A percentile compares a stretch with the other conserved stretches of the same genome.
Conservation (phyloP, 257 asterid species). For the Jacaranda mimosifolia region DNA sequence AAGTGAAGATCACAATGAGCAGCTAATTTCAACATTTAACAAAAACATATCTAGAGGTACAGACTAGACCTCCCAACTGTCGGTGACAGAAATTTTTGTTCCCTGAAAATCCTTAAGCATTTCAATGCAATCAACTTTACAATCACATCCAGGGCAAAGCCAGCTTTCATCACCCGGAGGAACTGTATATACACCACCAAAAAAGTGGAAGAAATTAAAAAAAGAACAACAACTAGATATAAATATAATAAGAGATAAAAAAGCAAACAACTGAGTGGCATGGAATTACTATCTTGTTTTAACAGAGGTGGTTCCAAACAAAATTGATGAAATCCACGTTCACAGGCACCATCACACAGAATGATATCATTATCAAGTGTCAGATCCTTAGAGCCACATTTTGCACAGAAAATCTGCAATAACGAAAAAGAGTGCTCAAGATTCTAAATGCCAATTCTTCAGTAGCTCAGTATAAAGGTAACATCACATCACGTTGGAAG, state of each 20-base stretch:
- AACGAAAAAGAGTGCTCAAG: conserved; percentile 32
- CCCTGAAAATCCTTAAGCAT: conserved; percentile 81
- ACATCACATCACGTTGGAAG: conserved; percentile 4
- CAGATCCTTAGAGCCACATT: conserved; percentile 91
- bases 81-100: conserved; percentile 60
- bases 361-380: conserved; percentile 88
- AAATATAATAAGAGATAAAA: conserved; percentile 23
- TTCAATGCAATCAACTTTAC: conserved; percentile 89
- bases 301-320: conserved; percentile 95
- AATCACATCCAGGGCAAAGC: conserved; percentile 99
- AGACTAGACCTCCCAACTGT: conserved; percentile 92
- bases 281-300: conserved; percentile 76
- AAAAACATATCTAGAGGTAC: conserved; percentile 30
- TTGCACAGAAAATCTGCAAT: conserved; percentile 97
- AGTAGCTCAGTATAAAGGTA: conserved; percentile 12
- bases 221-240: conserved; percentile 9
- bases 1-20: conserved; percentile 43
- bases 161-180: conserved; percentile 98
- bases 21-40: conserved; percentile 35
- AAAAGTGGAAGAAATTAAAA: conserved; percentile 31
- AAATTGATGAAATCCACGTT: conserved; percentile 96
- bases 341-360: conserved; percentile 96
- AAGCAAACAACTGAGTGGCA: conserved; percentile 36
- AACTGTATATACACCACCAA: conserved; percentile 58
- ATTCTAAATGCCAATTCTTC: conserved; percentile 27